Percentiles rank a stretch among this genome's conserved stretches.
phyloP scores from a whole-genome alignment of 2,329 filamentous ascomycete species.

The Ceratocystis albifundus region DNA sequence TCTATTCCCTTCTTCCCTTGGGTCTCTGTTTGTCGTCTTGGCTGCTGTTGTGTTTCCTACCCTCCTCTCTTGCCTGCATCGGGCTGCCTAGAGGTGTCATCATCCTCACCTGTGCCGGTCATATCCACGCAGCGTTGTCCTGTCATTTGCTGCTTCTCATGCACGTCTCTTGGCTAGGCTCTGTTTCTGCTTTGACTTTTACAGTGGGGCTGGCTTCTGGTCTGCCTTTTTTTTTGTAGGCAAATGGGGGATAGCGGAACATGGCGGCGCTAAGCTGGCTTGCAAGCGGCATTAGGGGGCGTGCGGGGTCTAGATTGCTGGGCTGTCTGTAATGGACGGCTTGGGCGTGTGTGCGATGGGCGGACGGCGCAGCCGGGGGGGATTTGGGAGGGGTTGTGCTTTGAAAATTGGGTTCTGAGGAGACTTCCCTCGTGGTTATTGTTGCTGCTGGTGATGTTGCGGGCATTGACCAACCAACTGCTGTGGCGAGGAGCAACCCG shows the following conservation, averaged over 20 bases:
- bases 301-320: neutral
- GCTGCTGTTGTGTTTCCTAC: neutral
- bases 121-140: neutral
- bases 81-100: neutral
- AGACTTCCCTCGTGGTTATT: slow-evolving; percentile 15
- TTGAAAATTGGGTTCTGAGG: slow-evolving; percentile 33
- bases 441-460: no score
- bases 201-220: neutral
- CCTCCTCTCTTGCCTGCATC: neutral
- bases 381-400: slow-evolving; percentile 32
- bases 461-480: no score
- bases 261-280: neutral
- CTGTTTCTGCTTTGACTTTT: neutral
- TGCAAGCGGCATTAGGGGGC: neutral
- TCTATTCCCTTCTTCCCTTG: neutral
- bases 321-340: slow-evolving; percentile 20
- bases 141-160: slow-evolving; percentile 16
- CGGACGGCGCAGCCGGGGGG: slow-evolving; percentile 24
- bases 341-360: slow-evolving; percentile 19
- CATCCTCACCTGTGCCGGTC: neutral
- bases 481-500: neutral
- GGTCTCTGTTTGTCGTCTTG: neutral
- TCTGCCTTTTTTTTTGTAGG: neutral
- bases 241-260: neutral
- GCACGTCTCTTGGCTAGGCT: slow-evolving; percentile 9